These are phyloP conservation scores for Wallacemonas rigidus DNA, from an alignment of 208 protist species.

Conservation along the genomic window DNA sequence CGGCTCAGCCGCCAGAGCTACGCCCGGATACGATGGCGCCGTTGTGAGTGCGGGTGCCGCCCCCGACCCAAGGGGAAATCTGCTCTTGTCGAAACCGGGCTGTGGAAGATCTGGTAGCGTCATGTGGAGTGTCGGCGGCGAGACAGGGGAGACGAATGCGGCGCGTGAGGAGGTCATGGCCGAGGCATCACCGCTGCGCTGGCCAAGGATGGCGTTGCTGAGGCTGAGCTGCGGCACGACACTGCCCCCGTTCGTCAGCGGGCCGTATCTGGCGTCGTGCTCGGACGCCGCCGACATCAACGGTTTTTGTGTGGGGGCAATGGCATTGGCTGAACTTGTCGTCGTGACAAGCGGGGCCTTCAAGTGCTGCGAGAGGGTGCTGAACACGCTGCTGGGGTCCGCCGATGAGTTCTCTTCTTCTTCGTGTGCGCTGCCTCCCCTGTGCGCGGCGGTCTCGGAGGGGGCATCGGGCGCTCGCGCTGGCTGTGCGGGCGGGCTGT, in stretches of 20 bases:
- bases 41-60: background rate
- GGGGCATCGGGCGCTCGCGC: background rate
- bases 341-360: constrained; percentile 14
- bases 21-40: background rate
- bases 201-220: constrained; percentile 3
- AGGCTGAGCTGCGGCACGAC: background rate
- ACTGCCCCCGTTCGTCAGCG: too few relatives aligned
- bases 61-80: background rate
- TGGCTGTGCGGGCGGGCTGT: background rate
- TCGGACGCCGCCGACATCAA: background rate
- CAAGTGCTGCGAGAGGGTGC: constrained; percentile 83
- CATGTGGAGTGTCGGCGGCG: constrained; percentile 13
- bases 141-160: background rate
- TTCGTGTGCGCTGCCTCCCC: background rate
- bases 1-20: background rate
- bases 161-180: constrained; percentile 2
- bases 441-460: background rate
- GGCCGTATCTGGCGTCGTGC: background rate
- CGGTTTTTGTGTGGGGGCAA: background rate
- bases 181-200: constrained; percentile 1
- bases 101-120: constrained; percentile 4
- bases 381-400: constrained; percentile 69
- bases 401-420: constrained; percentile 28
- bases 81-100: background rate
- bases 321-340: background rate